phyloP scores from a whole-genome alignment of 768 basidiomycete species.

The Tephrocybe sp. region DNA sequence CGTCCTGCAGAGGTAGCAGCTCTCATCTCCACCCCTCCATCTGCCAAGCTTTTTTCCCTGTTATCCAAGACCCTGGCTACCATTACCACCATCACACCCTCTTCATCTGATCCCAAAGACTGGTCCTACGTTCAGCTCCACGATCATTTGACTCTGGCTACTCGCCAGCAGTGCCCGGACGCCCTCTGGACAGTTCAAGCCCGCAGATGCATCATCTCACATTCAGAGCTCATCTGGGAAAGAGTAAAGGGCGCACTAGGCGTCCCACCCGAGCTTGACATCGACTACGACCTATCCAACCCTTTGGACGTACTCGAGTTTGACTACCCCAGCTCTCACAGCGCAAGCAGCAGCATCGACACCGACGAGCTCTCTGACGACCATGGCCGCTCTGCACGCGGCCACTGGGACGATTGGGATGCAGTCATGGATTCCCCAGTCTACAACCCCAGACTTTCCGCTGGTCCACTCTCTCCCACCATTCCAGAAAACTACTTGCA shows the following conservation, averaged over 20 bases:
- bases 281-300: conserved; percentile 43
- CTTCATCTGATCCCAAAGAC: conserved; percentile 52
- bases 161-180: conserved; percentile 65
- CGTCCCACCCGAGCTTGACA: conserved; percentile 79
- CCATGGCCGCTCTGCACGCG: conserved; percentile 32
- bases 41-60: conserved; percentile 68
- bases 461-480: background rate
- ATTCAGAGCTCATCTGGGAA: conserved; percentile 90
- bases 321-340: conserved; percentile 16
- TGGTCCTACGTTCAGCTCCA: conserved; percentile 77
- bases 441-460: conserved; percentile 16
- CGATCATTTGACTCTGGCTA: conserved; percentile 61
- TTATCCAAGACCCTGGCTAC: conserved; percentile 66
- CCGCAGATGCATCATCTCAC: conserved; percentile 71
- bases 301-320: conserved; percentile 9
- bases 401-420: conserved; percentile 46
- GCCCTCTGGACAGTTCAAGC: conserved; percentile 68
- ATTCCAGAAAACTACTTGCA: background rate
- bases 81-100: conserved; percentile 25
- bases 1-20: conserved; percentile 71
- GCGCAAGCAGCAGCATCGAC: conserved; percentile 22
- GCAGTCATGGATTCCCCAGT: conserved; percentile 43
- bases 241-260: conserved; percentile 85
- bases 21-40: conserved; percentile 63
- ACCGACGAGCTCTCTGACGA: conserved; percentile 42